Evolutionary conservation across 306 rosid genomes (phyloP).

Genomic region (Acmispon strigosus): DNA sequence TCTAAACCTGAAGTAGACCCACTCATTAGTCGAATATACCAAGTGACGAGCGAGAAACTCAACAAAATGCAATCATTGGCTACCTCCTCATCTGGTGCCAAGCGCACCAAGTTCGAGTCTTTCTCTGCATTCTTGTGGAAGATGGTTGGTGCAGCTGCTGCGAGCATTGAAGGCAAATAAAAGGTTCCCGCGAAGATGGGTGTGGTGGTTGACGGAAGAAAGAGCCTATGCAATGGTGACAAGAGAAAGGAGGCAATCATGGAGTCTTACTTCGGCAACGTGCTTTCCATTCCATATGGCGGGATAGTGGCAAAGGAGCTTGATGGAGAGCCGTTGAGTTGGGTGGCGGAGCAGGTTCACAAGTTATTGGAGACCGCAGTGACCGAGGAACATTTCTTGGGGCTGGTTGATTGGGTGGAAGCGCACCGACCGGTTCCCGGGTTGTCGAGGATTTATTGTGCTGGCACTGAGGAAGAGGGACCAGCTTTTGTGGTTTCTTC

Average conservation of each 20-base stretch:
- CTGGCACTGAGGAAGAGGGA: constrained; percentile 13
- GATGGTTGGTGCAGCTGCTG: constrained; percentile 26
- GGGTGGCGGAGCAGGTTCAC: constrained; percentile 43
- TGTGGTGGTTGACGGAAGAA: constrained; percentile 65
- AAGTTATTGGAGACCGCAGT: constrained; percentile 27
- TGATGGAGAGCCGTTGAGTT: constrained; percentile 23
- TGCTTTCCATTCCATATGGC: constrained; percentile 45
- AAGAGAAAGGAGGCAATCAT: constrained; percentile 1
- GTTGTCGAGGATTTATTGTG: constrained; percentile 34
- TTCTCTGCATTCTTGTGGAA: constrained; percentile 71
- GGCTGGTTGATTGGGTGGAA: constrained; percentile 66
- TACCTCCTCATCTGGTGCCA: constrained; percentile 6
- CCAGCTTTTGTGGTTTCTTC: constrained; percentile 61
- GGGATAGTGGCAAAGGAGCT: constrained; percentile 25
- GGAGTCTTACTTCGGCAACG: constrained; percentile 53
- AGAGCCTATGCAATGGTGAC: constrained; percentile 25
- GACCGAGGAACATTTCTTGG: constrained; percentile 52
- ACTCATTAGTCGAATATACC: constrained; percentile 52
- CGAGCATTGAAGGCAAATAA: not conserved
- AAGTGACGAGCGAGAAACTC: constrained; percentile 26
- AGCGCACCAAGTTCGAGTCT: constrained; percentile 41
- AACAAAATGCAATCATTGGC: constrained; percentile 36
- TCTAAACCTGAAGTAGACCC: not conserved
- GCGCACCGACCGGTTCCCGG: constrained; percentile 39
- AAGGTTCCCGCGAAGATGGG: constrained; percentile 44